Conservation (phyloP, 176 grass and related monocot species). For the Coix lacrymajobi region DNA sequence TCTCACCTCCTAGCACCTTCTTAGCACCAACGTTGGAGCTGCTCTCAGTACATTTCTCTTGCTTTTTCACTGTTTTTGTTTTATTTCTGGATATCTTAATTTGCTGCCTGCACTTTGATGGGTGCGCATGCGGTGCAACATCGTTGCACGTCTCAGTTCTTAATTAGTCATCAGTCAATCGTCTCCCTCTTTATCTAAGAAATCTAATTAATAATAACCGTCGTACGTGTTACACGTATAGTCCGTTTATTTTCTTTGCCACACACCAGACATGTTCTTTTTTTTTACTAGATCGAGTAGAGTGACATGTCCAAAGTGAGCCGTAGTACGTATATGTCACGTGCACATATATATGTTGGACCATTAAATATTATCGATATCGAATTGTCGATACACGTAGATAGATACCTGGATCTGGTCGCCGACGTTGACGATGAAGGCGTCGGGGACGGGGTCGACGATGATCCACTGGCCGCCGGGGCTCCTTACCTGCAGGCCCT, state of each 20-base stretch:
- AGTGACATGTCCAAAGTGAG: background rate
- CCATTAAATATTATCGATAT: background rate
- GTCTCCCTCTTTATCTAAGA: background rate
- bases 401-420: constrained; percentile 50
- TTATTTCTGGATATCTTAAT: background rate
- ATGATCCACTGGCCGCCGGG: constrained; percentile 44
- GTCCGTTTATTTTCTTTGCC: background rate
- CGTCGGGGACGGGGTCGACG: constrained; percentile 45
- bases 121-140: background rate
- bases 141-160: constrained; percentile 1
- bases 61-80: too few species aligned
- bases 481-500: constrained; percentile 55
- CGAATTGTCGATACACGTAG: too few species aligned
- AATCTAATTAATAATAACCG: background rate
- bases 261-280: background rate
- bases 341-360: background rate
- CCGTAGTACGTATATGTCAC: background rate
- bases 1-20: too few species aligned
- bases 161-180: background rate
- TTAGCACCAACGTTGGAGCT: too few species aligned
- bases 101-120: background rate
- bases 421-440: constrained; percentile 79
- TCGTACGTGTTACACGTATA: too few species aligned
- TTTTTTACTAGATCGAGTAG: background rate
- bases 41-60: too few species aligned